Evolutionary conservation across 2,329 filamentous ascomycete species (phyloP).

Genomic region (Aureobasidium zeae): DNA sequence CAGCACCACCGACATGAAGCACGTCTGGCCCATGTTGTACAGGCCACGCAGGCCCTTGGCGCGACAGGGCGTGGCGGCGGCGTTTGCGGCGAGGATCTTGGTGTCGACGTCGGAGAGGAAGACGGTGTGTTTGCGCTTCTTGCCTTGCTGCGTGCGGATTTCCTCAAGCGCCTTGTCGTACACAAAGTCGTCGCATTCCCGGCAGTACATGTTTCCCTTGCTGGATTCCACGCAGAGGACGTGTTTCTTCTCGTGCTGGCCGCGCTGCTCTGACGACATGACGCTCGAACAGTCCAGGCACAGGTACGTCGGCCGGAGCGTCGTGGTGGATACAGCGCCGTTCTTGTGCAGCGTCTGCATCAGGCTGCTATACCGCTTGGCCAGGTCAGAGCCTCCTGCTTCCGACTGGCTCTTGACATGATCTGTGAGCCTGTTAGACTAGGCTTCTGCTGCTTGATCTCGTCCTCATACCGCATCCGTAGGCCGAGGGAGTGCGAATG

Average conservation of each 20-base stretch:
- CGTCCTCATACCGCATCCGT: conserved; percentile 35
- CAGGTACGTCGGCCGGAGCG: conserved; percentile 42
- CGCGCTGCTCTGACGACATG: conserved; percentile 55
- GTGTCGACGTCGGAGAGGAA: conserved; percentile 56
- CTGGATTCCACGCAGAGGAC: conserved; percentile 72
- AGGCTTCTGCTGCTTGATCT: too few relatives aligned
- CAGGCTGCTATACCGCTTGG: conserved; percentile 63
- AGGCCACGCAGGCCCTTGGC: conserved; percentile 83
- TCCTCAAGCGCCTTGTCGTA: conserved; percentile 76
- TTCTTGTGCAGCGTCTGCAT: conserved; percentile 62
- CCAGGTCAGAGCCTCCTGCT: conserved; percentile 57
- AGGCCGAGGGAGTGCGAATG: conserved; percentile 19
- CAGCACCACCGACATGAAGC: conserved; percentile 93
- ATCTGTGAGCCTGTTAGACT: conserved; percentile 47
- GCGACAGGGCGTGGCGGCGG: conserved; percentile 68
- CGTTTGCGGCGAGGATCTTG: conserved; percentile 70
- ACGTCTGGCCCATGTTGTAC: conserved; percentile 97
- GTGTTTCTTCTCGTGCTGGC: conserved; percentile 62
- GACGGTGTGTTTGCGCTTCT: conserved; percentile 54
- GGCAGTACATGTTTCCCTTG: conserved; percentile 66
- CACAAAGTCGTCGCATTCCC: conserved; percentile 72
- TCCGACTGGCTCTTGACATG: conserved; percentile 62
- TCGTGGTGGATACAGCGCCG: conserved; percentile 41
- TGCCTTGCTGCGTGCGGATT: conserved; percentile 58
- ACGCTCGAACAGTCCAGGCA: conserved; percentile 66